These are phyloP conservation scores for Tylopilus plumbeoviolaceoides DNA, from an alignment of 768 basidiomycete genomes.

Conservation along the genomic window DNA sequence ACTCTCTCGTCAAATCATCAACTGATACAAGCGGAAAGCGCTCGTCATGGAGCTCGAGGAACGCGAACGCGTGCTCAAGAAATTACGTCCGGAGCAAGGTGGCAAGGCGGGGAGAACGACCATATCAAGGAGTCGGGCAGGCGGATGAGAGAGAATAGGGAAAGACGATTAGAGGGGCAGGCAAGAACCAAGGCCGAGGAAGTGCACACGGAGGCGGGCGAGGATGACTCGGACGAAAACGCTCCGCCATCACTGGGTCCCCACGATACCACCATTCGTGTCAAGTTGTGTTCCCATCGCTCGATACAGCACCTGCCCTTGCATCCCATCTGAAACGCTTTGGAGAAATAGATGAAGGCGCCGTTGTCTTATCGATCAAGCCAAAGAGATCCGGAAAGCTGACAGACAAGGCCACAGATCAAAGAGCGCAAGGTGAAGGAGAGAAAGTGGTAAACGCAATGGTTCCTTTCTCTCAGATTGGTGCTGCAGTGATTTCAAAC, in stretches of 20 bases:
- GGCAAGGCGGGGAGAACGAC: constrained; percentile 57
- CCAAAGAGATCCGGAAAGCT: constrained; percentile 44
- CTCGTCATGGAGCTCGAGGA: constrained; percentile 78
- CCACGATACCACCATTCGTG: constrained; percentile 69
- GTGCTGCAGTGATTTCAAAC: constrained; percentile 67
- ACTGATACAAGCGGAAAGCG: constrained; percentile 70
- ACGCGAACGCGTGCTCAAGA: constrained; percentile 74
- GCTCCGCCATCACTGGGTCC: constrained; percentile 60
- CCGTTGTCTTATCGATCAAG: constrained; percentile 67
- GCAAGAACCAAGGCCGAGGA: constrained; percentile 27
- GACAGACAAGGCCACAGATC: constrained; percentile 18
- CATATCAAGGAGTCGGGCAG: constrained; percentile 73
- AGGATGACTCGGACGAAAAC: constrained; percentile 36
- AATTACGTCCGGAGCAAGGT: constrained; percentile 58
- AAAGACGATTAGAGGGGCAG: constrained; percentile 45
- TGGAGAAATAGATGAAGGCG: constrained; percentile 57
- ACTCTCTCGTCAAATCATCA: too few species aligned
- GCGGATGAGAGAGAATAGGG: constrained; percentile 61
- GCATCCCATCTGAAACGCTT: constrained; percentile 51
- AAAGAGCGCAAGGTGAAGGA: constrained; percentile 19
- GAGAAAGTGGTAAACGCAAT: constrained; percentile 64
- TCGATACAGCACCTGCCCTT: constrained; percentile 18
- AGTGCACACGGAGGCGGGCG: too few species aligned
- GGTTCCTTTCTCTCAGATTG: constrained; percentile 72
- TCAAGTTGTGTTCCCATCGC: constrained; percentile 56